A percentile compares a stretch with the other conserved stretches of the same genome.
Conservation (phyloP, 2,329 filamentous ascomycete genomes). For the Fusarium penzigii region DNA sequence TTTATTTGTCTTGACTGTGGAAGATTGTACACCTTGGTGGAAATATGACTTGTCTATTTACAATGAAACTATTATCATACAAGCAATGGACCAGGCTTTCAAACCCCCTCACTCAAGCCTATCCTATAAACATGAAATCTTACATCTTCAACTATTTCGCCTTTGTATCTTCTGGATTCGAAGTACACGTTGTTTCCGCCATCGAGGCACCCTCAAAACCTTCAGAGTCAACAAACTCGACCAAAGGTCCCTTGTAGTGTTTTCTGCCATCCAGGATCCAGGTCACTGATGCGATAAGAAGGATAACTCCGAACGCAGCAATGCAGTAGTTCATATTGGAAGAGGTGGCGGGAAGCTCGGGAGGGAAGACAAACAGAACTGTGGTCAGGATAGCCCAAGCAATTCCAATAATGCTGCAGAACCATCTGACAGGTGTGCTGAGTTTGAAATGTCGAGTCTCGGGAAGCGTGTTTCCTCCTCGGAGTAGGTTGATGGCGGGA, state of each 20-base stretch:
- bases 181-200: slow-evolving; percentile 20
- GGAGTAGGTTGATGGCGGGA: slow-evolving; percentile 66
- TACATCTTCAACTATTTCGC: neutral
- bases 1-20: too few relatives aligned
- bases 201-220: slow-evolving; percentile 18
- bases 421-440: slow-evolving; percentile 38
- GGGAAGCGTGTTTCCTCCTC: slow-evolving; percentile 67
- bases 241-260: slow-evolving; percentile 42
- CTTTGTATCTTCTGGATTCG: slow-evolving; percentile 16
- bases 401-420: slow-evolving; percentile 50
- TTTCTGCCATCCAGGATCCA: slow-evolving; percentile 53
- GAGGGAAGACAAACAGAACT: slow-evolving; percentile 74
- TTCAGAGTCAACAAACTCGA: slow-evolving; percentile 22
- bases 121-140: too few relatives aligned
- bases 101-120: too few relatives aligned
- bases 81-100: too few relatives aligned
- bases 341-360: slow-evolving; percentile 61
- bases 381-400: slow-evolving; percentile 70
- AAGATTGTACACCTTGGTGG: too few relatives aligned
- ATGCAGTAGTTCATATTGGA: slow-evolving; percentile 67
- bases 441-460: slow-evolving; percentile 43
- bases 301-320: slow-evolving; percentile 49
- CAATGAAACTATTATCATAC: too few relatives aligned
- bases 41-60: too few relatives aligned
- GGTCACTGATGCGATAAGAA: slow-evolving; percentile 44